These are phyloP conservation scores for Aspergillus cavernicola DNA, from an alignment of 495 filamentous ascomycete species.

Conservation along the genomic window DNA sequence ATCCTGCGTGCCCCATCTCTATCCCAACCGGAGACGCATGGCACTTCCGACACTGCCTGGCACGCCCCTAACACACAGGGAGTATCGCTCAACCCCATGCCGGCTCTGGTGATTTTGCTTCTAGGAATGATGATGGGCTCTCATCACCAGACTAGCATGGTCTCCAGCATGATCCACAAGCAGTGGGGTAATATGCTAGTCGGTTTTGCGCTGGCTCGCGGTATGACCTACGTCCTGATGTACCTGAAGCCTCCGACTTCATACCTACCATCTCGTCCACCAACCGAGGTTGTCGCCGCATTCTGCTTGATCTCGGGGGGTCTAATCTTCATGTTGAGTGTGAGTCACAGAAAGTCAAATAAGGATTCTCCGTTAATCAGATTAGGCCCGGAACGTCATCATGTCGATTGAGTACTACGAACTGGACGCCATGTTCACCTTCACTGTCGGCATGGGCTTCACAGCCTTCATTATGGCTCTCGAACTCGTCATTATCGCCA, in stretches of 20 bases:
- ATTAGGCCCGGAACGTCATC: conserved; percentile 66
- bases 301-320: conserved; percentile 90
- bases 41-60: conserved; percentile 48
- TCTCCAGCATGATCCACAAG: conserved; percentile 89
- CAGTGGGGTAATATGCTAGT: conserved; percentile 90
- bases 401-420: conserved; percentile 70
- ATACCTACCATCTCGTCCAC: conserved; percentile 82
- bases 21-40: conserved; percentile 25
- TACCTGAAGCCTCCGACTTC: conserved; percentile 83
- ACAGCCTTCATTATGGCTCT: conserved; percentile 84
- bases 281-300: conserved; percentile 77
- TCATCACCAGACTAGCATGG: conserved; percentile 80
- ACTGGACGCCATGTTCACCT: conserved; percentile 83
- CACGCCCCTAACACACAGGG: conserved; percentile 62
- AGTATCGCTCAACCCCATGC: conserved; percentile 85
- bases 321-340: conserved; percentile 89
- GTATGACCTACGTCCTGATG: conserved; percentile 72
- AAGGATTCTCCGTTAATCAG: not conserved
- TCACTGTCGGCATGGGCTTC: conserved; percentile 84
- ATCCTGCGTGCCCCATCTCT: conserved; percentile 39
- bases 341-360: conserved; percentile 37
- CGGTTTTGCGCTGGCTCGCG: conserved; percentile 73
- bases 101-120: conserved; percentile 78
- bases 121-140: conserved; percentile 93
- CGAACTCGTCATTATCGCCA: conserved; percentile 69